Percentiles rank a stretch among this genome's conserved stretches.
Evolutionary conservation across 257 asterid species (phyloP).

Genomic region (Petrea volubilis): DNA sequence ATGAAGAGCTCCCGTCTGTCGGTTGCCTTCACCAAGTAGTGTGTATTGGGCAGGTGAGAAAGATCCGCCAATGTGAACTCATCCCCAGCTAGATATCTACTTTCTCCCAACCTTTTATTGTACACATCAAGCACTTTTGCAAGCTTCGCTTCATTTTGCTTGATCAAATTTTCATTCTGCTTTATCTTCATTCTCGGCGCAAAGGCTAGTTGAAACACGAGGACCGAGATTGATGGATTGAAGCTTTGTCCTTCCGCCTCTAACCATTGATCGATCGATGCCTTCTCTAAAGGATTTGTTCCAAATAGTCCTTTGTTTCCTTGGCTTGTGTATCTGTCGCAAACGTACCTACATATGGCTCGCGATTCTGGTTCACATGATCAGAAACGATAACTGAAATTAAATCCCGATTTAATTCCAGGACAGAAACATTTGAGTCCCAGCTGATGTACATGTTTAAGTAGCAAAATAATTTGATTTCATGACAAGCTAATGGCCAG

Average conservation of each 20-base stretch:
- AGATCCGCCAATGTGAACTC: conserved; percentile 84
- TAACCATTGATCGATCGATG: conserved; percentile 84
- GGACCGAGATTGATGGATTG: conserved; percentile 63
- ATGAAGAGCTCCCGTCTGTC: conserved; percentile 47
- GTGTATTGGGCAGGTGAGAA: conserved; percentile 71
- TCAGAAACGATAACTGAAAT: background rate
- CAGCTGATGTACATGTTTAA: background rate
- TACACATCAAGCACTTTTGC: conserved; percentile 80
- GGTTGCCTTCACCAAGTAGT: conserved; percentile 49
- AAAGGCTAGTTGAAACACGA: conserved; percentile 70
- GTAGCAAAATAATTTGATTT: background rate
- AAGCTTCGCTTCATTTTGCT: conserved; percentile 68
- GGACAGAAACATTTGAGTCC: background rate
- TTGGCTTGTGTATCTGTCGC: conserved; percentile 65
- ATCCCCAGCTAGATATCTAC: conserved; percentile 71
- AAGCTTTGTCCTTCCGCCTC: conserved; percentile 77
- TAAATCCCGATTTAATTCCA: background rate
- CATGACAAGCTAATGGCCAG: background rate
- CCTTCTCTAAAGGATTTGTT: conserved; percentile 63
- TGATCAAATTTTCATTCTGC: conserved; percentile 65
- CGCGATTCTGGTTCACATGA: conserved; percentile 53
- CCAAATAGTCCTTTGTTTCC: conserved; percentile 62
- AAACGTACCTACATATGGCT: conserved; percentile 64
- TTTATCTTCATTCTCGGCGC: conserved; percentile 76
- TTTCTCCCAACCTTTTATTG: conserved; percentile 71